These are phyloP conservation scores for Fusarium chlamydosporum DNA, from an alignment of 2,329 filamentous ascomycete genomes.

Conservation along the genomic window DNA sequence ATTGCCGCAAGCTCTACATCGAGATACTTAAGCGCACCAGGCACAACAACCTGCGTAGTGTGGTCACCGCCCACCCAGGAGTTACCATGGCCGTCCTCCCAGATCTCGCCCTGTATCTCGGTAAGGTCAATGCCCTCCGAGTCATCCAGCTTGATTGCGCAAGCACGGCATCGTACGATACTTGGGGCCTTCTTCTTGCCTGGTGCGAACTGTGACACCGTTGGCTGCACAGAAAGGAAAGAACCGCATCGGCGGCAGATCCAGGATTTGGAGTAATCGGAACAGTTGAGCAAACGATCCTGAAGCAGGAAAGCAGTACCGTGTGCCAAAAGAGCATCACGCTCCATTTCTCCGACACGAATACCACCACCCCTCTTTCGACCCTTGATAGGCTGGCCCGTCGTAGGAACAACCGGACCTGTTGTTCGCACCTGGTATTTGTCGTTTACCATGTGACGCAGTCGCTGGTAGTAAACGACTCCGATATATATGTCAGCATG, in stretches of 20 bases:
- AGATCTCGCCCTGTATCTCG: constrained; percentile 78
- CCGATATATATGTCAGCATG: constrained; percentile 96
- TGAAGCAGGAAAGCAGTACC: constrained; percentile 95
- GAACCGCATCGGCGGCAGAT: constrained; percentile 91
- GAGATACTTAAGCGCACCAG: constrained; percentile 90
- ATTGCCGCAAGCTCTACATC: constrained; percentile 97
- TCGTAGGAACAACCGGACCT: constrained; percentile 89
- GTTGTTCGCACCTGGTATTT: constrained; percentile 99
- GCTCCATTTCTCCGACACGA: constrained; percentile 99
- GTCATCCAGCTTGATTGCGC: constrained; percentile 74
- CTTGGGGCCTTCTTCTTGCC: constrained; percentile 76
- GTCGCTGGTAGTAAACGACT: constrained; percentile 96
- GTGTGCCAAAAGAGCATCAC: constrained; percentile 93
- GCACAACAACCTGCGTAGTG: constrained; percentile 91
- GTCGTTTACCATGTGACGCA: constrained; percentile 99
- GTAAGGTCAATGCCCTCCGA: constrained; percentile 69
- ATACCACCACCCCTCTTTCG: constrained; percentile 97
- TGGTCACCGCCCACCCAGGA: constrained; percentile 91
- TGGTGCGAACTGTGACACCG: constrained; percentile 73
- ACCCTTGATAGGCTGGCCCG: constrained; percentile 97
- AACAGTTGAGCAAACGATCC: constrained; percentile 96
- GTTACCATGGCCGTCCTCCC: constrained; percentile 90
- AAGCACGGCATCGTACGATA: constrained; percentile 83
- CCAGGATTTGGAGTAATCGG: constrained; percentile 90
- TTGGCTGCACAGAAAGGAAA: constrained; percentile 89